Base-by-base conservation (phyloP, 2,329 filamentous ascomycete species). In the Alternaria angustiovoidea region DNA sequence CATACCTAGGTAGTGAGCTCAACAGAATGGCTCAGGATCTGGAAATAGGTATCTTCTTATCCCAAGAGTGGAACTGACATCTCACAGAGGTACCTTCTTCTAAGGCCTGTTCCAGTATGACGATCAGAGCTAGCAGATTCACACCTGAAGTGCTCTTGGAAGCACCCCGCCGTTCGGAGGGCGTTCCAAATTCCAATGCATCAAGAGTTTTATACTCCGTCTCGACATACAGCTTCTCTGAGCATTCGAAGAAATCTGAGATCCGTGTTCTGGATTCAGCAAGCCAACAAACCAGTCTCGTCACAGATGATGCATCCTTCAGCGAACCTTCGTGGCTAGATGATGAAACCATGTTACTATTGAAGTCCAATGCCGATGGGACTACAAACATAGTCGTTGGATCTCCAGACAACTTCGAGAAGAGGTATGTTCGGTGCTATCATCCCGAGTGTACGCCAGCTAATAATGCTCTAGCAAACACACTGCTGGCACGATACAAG, bases 201-300 rank as follows among this genome's bases (percentile, higher is more conserved):
- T 87, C 86, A 54, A 82, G 86, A 59, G 83, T 89, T 47, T 78
- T 93, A 28, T 93, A 89, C 73, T 88, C 87, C 42, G 86, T 88
- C 16, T 91, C 90, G 0, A 88, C 89, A 2, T 97, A 96, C 78
- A 94, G 88, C 5, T 97, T 97, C 77, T 84, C 90, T 39, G 84
- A 87, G 0, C 92, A 96, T 74, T 83, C 84, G 47, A 90, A 89
- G 74, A 86, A 84, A 5, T 84, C 82, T 61, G 89, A 93, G 80
- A 89, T 91, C 67, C 87, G 89, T 18, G 78, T 94, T 26, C 81
- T 97, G 41, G 88, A 94, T 67, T 83, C 93, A 59, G 81, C 85
- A 46, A 87, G 86, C 7, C 89, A 90, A 34, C 84, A 89, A 51
- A 89, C 89, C 4, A 86, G 83, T 4, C 78, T 89, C 12, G 81